Conservation (phyloP, 495 filamentous ascomycete genomes). For the Xylaria bambusicola region DNA sequence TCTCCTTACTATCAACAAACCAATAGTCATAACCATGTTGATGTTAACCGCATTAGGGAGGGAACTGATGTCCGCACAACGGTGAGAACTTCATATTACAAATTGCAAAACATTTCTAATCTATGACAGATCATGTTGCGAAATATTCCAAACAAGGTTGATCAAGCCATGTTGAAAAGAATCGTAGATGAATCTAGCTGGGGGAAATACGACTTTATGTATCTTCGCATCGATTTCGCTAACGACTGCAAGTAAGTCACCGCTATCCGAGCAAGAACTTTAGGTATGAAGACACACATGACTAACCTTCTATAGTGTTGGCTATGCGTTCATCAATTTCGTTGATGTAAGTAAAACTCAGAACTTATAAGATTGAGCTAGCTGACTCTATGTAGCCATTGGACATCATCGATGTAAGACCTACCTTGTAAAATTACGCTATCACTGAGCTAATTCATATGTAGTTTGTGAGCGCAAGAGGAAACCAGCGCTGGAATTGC, state of each 20-base stretch:
- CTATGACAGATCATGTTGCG: slow-evolving; percentile 81
- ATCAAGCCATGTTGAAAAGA: slow-evolving; percentile 74
- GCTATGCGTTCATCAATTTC: slow-evolving; percentile 98
- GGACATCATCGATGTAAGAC: slow-evolving; percentile 70
- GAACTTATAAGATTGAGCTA: too few relatives aligned
- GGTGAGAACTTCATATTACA: slow-evolving; percentile 46
- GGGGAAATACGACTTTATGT: slow-evolving; percentile 91
- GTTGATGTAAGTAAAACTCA: slow-evolving; percentile 48
- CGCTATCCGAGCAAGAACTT: neutral
- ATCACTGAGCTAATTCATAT: slow-evolving; percentile 34
- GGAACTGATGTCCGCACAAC: slow-evolving; percentile 74
- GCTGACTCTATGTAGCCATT: slow-evolving; percentile 50
- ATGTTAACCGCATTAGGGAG: slow-evolving; percentile 63
- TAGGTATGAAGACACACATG: slow-evolving; percentile 20
- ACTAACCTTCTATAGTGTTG: slow-evolving; percentile 66
- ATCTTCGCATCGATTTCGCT: slow-evolving; percentile 89
- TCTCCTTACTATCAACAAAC: slow-evolving; percentile 44
- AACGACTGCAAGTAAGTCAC: slow-evolving; percentile 82
- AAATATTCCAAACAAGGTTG: slow-evolving; percentile 91
- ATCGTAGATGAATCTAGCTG: slow-evolving; percentile 77
- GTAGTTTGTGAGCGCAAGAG: slow-evolving; percentile 75
- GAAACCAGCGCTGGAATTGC: slow-evolving; percentile 76
- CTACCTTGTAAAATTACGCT: neutral
- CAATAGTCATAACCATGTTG: slow-evolving; percentile 66
- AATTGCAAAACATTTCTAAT: slow-evolving; percentile 12